phyloP scores from a whole-genome alignment of 495 filamentous ascomycete genomes.

The Daldinia vernicosa region DNA sequence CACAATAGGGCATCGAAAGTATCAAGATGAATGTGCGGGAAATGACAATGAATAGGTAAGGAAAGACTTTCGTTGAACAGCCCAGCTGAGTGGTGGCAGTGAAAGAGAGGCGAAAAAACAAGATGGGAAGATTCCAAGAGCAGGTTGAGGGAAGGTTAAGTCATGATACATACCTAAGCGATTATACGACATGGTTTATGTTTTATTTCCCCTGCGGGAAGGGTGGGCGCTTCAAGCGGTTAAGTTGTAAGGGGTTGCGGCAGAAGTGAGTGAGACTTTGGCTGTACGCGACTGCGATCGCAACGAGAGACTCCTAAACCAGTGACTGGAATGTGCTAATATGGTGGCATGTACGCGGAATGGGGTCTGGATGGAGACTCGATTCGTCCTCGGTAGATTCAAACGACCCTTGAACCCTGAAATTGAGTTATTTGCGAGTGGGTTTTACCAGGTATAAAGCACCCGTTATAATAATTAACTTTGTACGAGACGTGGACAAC shows the following conservation, averaged over 20 bases:
- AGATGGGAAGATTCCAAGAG: conserved; percentile 8
- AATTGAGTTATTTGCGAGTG: conserved; percentile 22
- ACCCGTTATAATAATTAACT: conserved; percentile 14
- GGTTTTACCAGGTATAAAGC: conserved; percentile 18
- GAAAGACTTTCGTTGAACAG: conserved; percentile 21
- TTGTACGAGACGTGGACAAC: conserved; percentile 9
- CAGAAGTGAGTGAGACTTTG: conserved; percentile 22
- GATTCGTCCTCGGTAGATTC: conserved; percentile 19
- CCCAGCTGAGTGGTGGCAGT: conserved; percentile 22
- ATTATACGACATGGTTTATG: conserved; percentile 71
- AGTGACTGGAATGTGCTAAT: conserved; percentile 18
- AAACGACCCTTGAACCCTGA: conserved; percentile 30
- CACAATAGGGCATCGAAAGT: conserved; percentile 19
- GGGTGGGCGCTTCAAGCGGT: conserved; percentile 35
- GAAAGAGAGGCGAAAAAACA: conserved; percentile 23
- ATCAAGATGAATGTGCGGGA: conserved; percentile 10
- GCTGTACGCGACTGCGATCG: conserved; percentile 30
- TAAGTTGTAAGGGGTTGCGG: conserved; percentile 24
- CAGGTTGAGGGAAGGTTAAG: conserved; percentile 33
- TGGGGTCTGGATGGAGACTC: conserved; percentile 14
- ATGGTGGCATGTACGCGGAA: conserved; percentile 18
- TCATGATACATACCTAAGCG: conserved; percentile 68
- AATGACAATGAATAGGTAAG: conserved; percentile 28
- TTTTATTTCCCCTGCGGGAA: conserved; percentile 30
- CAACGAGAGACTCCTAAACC: conserved; percentile 25